Percentiles rank a stretch among this genome's conserved stretches.
Evolutionary conservation across 257 asterid species (phyloP).

Genomic region (Cruciata laevipes): DNA sequence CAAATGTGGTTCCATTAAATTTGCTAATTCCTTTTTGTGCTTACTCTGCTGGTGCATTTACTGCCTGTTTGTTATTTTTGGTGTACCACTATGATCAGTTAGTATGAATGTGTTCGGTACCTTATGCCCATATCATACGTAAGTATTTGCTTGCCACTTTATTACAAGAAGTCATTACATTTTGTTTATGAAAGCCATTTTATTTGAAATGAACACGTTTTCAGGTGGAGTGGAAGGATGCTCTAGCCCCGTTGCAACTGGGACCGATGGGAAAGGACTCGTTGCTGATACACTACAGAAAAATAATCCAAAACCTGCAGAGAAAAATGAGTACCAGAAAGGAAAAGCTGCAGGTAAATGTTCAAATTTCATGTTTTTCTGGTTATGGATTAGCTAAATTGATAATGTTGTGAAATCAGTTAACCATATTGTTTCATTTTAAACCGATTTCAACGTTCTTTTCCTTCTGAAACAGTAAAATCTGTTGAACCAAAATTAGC

Average conservation of each 20-base stretch:
- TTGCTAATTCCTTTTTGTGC: no score
- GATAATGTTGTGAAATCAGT: neutral
- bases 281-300: constrained; percentile 17
- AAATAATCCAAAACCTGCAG: constrained; percentile 16
- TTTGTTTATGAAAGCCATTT: neutral
- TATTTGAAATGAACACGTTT: neutral
- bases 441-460: neutral
- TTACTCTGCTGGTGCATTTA: no score
- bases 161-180: neutral
- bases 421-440: neutral
- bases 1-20: no score
- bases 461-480: constrained; percentile 12
- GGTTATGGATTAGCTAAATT: neutral
- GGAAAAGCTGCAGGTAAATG: constrained; percentile 35
- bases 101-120: neutral
- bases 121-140: neutral
- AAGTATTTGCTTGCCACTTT: neutral
- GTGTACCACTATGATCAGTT: neutral
- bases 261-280: constrained; percentile 19
- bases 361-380: neutral
- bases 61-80: neutral
- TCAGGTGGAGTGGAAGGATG: constrained; percentile 13
- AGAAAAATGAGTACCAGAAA: constrained; percentile 19
- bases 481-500: constrained; percentile 13
- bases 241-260: constrained; percentile 17